Conservation (phyloP, 805 yeast species). For the Kuraishia molischiana region DNA sequence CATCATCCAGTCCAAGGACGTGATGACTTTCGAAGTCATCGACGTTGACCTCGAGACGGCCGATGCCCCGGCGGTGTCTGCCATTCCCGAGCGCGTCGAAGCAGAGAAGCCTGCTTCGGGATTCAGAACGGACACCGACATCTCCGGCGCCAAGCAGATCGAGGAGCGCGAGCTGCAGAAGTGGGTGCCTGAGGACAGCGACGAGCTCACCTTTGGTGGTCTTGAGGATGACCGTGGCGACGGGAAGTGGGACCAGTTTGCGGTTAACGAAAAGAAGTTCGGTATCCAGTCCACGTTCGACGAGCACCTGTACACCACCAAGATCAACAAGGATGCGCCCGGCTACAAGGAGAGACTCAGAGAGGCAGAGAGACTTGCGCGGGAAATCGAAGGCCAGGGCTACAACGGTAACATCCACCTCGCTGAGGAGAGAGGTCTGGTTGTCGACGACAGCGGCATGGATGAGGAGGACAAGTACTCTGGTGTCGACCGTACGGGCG, state of each 20-base stretch:
- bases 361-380: constrained; percentile 72
- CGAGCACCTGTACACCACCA: constrained; percentile 82
- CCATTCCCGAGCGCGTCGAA: constrained; percentile 3
- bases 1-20: constrained; percentile 38
- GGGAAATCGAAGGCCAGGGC: constrained; percentile 67
- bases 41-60: constrained; percentile 23
- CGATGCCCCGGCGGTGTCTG: constrained; percentile 8
- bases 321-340: constrained; percentile 58
- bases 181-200: constrained; percentile 67
- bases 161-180: constrained; percentile 68
- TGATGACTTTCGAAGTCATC: constrained; percentile 36
- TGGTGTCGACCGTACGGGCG: constrained; percentile 74
- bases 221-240: constrained; percentile 26
- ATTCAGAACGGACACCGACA: constrained; percentile 83
- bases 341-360: constrained; percentile 55
- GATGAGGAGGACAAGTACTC: constrained; percentile 97
- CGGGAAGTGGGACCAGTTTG: constrained; percentile 84
- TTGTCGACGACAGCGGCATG: constrained; percentile 71
- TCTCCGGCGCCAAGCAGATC: constrained; percentile 39
- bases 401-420: constrained; percentile 64
- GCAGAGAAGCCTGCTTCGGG: constrained; percentile 6
- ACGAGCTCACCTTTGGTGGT: constrained; percentile 9
- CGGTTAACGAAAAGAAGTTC: constrained; percentile 80
- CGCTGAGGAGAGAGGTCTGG: constrained; percentile 84
- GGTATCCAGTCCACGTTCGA: constrained; percentile 81